Evolutionary conservation across 176 grass and related monocot species (phyloP), one percentile per base, ranked within the genome.

Genomic region (Bromus sterilis): DNA sequence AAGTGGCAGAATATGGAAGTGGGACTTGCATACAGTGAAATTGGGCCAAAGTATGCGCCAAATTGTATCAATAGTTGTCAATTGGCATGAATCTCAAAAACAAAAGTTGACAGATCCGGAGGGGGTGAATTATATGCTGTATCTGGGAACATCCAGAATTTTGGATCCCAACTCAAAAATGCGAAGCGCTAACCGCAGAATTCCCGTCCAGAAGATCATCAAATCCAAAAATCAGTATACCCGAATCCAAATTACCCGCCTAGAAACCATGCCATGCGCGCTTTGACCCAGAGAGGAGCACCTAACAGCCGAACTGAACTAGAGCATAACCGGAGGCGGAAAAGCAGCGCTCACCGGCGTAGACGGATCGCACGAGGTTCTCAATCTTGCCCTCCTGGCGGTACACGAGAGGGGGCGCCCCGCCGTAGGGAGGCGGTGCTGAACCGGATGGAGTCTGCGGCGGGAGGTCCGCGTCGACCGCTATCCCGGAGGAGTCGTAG

Each of bases 361-460:
- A 99, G 32, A 95, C 96, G 46, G 86, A 95, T 85, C 84, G 82
- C 76, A 99, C 96, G 82, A 99, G 96, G 33, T 80, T 88, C 88
- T 95, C 96, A 75, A 99, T 99, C 90, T 99, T 99, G 75, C 96
- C 96, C 78, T 99, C 93, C 85, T 93, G 87, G 15, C 96, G 96
- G 89, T 93, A 99, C 16, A 99, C 89, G 32, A 99, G 82, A 18
- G 93, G 89, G 8, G 77, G n/a, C 18, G 85, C 68, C 18, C 90
- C 85, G 9, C 72, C 72, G 56, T 85, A 85, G 7, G 49, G 49
- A 53, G 49, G 0, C 6, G 86, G 59, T 16, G 79, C 42, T 0
- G n/a, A 13, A 4, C 49, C 4, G 13, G 65, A 0, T 1, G 31
- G 0, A 1, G 74, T 0, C 0, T 36, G n/a, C 24, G 72, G 21